Evolutionary conservation across 192 early-diverging fungal species (phyloP).

Genomic region (Phlyctochytrium planicorne): DNA sequence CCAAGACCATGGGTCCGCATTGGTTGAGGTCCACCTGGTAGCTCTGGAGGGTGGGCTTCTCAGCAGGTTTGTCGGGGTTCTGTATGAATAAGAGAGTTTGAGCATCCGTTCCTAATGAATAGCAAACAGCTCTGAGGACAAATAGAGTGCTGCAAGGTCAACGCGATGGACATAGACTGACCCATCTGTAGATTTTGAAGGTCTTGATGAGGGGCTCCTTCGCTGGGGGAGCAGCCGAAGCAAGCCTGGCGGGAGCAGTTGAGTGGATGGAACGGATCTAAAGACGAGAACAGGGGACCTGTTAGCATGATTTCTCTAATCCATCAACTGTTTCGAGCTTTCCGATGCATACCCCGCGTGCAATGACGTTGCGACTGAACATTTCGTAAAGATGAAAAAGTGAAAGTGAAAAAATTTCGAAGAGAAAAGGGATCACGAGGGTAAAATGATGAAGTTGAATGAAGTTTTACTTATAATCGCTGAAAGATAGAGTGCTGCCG

Average conservation of each 20-base stretch:
- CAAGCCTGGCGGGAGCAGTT: slow-evolving; percentile 21
- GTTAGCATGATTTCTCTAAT: no score
- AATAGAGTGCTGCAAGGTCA: slow-evolving; percentile 6
- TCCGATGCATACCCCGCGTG: no score
- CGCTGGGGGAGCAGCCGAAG: slow-evolving; percentile 27
- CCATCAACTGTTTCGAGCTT: no score
- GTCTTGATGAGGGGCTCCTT: slow-evolving; percentile 76
- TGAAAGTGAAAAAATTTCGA: no score
- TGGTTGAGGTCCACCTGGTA: slow-evolving; percentile 90
- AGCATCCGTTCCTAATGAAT: slow-evolving; percentile 6
- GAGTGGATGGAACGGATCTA: slow-evolving; percentile 22
- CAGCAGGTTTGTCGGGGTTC: slow-evolving; percentile 86
- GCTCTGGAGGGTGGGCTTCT: slow-evolving; percentile 82
- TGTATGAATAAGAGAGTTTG: slow-evolving; percentile 40
- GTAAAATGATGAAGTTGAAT: no score
- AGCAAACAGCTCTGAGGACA: neutral
- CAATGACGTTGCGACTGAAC: no score
- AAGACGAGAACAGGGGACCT: no score
- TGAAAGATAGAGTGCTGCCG: no score
- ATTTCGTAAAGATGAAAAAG: no score
- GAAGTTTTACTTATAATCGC: no score
- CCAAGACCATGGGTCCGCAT: slow-evolving; percentile 95
- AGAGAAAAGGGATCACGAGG: no score
- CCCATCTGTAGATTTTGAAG: slow-evolving; percentile 97
- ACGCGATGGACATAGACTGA: slow-evolving; percentile 34